Conservation (phyloP, 805 yeast genomes). For the Suhomyces sp. region DNA sequence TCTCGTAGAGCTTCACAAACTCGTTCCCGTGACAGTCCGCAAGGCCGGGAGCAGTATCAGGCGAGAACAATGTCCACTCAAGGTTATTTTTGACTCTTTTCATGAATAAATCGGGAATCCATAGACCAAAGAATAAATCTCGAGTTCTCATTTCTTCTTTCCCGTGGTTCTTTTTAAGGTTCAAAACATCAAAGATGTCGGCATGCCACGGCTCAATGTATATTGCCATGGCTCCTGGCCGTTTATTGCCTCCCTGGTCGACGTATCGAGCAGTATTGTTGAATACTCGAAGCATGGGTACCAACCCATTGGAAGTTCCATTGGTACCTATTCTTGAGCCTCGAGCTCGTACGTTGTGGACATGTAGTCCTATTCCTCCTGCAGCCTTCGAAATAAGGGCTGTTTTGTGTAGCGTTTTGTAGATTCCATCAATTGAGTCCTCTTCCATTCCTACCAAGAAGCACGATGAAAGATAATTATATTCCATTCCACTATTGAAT, state of each 20-base stretch:
- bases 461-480: slow-evolving; percentile 86
- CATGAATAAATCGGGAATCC: slow-evolving; percentile 65
- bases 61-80: slow-evolving; percentile 59
- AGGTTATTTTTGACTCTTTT: slow-evolving; percentile 54
- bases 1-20: slow-evolving; percentile 49
- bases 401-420: slow-evolving; percentile 58
- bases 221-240: slow-evolving; percentile 64
- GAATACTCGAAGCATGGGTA: slow-evolving; percentile 62
- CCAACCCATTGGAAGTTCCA: slow-evolving; percentile 61
- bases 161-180: slow-evolving; percentile 61
- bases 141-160: slow-evolving; percentile 63
- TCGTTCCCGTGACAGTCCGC: slow-evolving; percentile 55
- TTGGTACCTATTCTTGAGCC: slow-evolving; percentile 63
- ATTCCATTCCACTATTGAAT: slow-evolving; percentile 88
- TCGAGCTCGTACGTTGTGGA: slow-evolving; percentile 56
- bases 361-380: slow-evolving; percentile 63
- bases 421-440: slow-evolving; percentile 62
- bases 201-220: slow-evolving; percentile 65
- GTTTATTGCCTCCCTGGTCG: slow-evolving; percentile 64
- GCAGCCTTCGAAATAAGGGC: slow-evolving; percentile 63
- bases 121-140: slow-evolving; percentile 60
- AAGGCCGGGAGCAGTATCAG: slow-evolving; percentile 58
- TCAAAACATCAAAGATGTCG: slow-evolving; percentile 57
- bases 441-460: slow-evolving; percentile 71
- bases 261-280: slow-evolving; percentile 63